A percentile compares a stretch with the other conserved stretches of the same genome.
phyloP scores from a whole-genome alignment of 148 eudicot genomes.

The Limonium bicolor region DNA sequence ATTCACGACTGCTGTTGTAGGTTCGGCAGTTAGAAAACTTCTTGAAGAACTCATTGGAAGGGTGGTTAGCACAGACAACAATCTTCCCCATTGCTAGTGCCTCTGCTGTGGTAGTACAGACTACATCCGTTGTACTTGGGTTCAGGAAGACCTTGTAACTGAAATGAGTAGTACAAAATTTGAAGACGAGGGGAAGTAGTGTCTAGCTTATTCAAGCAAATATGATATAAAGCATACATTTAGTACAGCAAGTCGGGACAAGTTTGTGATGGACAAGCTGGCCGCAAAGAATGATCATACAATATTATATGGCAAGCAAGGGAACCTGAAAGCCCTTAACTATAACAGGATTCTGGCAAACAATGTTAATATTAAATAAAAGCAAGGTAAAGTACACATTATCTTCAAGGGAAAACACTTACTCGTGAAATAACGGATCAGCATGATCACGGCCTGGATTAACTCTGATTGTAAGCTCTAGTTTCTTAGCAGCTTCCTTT shows the following conservation, averaged over 20 bases:
- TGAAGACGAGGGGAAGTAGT: too few relatives aligned
- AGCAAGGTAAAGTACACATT: background rate
- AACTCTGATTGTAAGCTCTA: slow-evolving; percentile 48
- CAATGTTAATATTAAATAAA: too few relatives aligned
- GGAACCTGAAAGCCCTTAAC: too few relatives aligned
- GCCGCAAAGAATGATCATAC: slow-evolving; percentile 1
- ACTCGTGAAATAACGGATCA: slow-evolving; percentile 89
- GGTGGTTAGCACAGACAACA: slow-evolving; percentile 83
- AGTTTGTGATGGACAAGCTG: too few relatives aligned
- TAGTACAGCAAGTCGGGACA: too few relatives aligned
- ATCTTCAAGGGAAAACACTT: slow-evolving; percentile 13
- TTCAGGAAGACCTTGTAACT: slow-evolving; percentile 91
- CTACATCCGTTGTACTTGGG: slow-evolving; percentile 97
- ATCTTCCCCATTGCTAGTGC: slow-evolving; percentile 97
- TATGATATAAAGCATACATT: too few relatives aligned
- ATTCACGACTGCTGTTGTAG: slow-evolving; percentile 44
- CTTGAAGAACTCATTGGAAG: slow-evolving; percentile 91
- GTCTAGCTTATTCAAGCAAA: too few relatives aligned
- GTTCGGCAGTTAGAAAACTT: slow-evolving; percentile 76
- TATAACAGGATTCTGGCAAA: too few relatives aligned
- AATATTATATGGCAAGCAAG: too few relatives aligned
- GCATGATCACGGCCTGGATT: slow-evolving; percentile 95
- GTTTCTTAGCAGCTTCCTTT: slow-evolving; percentile 44
- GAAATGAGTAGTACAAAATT: too few relatives aligned
- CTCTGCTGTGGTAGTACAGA: slow-evolving; percentile 97